These are phyloP conservation scores for Trametes maxima DNA, from an alignment of 768 basidiomycete genomes.

Conservation along the genomic window DNA sequence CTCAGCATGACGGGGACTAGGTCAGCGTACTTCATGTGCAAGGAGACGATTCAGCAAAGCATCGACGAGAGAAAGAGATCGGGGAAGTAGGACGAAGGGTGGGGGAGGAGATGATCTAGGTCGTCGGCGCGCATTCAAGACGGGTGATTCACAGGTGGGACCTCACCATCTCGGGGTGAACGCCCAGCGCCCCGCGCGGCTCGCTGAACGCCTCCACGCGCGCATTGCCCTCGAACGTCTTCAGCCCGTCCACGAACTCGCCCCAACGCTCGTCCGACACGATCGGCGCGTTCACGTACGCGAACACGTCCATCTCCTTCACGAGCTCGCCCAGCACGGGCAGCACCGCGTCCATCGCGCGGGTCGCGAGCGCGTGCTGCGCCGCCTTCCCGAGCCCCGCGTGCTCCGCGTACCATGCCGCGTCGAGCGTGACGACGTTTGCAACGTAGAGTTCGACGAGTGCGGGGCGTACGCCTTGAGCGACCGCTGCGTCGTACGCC, in stretches of 20 bases:
- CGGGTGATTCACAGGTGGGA: conserved; percentile 20
- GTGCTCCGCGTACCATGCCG: conserved; percentile 39
- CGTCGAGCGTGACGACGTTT: conserved; percentile 31
- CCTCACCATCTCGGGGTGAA: conserved; percentile 24
- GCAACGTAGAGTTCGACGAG: conserved; percentile 35
- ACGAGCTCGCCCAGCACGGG: conserved; percentile 24
- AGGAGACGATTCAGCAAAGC: too few species aligned
- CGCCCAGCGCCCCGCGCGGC: conserved; percentile 10
- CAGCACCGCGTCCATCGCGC: conserved; percentile 29
- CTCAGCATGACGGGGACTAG: conserved; percentile 12
- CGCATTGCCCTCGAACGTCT: conserved; percentile 27
- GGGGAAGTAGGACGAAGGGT: background rate
- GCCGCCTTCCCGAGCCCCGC: conserved; percentile 48
- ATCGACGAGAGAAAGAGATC: too few species aligned
- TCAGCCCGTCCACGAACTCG: conserved; percentile 27
- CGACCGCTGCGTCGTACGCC: conserved; percentile 38
- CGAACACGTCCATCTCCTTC: conserved; percentile 28
- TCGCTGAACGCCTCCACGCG: conserved; percentile 19
- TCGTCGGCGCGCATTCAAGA: background rate
- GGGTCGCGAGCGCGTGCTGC: conserved; percentile 38
- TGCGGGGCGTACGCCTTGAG: conserved; percentile 27
- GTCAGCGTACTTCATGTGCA: conserved; percentile 3
- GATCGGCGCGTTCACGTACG: conserved; percentile 33
- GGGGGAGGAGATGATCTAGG: background rate
- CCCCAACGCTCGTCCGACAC: conserved; percentile 33